Base-by-base conservation (phyloP, 2,329 filamentous ascomycete genomes). In the Aspergillus sclerotialis region DNA sequence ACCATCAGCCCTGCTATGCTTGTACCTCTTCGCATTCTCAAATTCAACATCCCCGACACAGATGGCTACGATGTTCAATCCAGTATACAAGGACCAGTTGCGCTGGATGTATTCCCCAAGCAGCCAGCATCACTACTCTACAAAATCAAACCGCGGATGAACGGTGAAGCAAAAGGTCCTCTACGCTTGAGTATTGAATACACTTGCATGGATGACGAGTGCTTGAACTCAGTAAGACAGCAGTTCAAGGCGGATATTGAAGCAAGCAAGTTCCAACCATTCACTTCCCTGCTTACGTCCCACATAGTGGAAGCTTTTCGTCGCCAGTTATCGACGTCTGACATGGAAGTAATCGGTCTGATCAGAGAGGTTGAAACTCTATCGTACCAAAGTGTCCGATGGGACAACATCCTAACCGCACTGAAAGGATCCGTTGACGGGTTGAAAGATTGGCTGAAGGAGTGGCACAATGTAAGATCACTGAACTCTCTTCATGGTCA, bases 111-210 rank as follows among this genome's bases (percentile, higher is more conserved):
- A 3, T 94, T 90, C 48, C 77, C 82, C 0, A 82, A 82, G 44
- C 86, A 94, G 49, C 85, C 90, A 0, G 82, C 85, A 2, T 84
- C 82, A 10, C 61, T 94, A 7, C 66, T 90, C 0, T 94, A 93
- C 64, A 86, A 81, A 52, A 82, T 95, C 35, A 76, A 46, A 14
- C 54, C 49, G 19, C 48, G 45, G 14, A 36, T 36, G 23, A 35
- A 45, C 10, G 35, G 30, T 28, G 37, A 55, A 39, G 43, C 52
- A 13, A 46, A 50, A n/a, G 52, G 54, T 9, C 54, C 56, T 15
- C 52, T 66, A 12, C 51, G 81, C 11, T 69, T 96, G 16, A 76
- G 76, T 30, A 70, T 95, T 4, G 68, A 80, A 37, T 95, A 94
- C 56, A 80, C 77, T 18, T 80, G 86, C 30, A 58, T 94, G 1